Conservation (phyloP, 225 moss, liverwort and hornwort genomes). For the Physcomitrium patens region DNA sequence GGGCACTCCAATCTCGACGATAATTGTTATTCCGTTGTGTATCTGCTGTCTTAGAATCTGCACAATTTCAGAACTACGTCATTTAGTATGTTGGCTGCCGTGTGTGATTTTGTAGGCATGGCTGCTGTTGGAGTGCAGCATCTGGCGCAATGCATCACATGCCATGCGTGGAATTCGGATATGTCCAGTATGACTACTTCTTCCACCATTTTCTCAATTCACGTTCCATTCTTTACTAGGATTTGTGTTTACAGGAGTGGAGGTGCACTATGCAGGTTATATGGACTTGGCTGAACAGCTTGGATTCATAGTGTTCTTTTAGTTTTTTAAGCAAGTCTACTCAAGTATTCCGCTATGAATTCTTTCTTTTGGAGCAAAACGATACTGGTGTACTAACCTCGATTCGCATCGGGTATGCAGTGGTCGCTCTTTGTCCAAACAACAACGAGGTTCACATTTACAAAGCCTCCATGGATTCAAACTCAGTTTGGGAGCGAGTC, state of each 20-base stretch:
- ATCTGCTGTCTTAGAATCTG: not conserved
- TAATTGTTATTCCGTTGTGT: not conserved
- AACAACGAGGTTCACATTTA: slow-evolving; percentile 95
- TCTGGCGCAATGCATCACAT: slow-evolving; percentile 87
- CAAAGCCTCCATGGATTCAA: slow-evolving; percentile 71
- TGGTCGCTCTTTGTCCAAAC: slow-evolving; percentile 94
- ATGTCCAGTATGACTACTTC: slow-evolving; percentile 63
- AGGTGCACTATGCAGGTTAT: slow-evolving; percentile 7
- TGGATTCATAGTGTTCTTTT: not conserved
- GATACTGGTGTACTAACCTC: slow-evolving; percentile 10
- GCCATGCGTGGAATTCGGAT: slow-evolving; percentile 98
- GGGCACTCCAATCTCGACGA: not conserved
- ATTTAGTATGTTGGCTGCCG: slow-evolving; percentile 6
- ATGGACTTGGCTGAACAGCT: slow-evolving; percentile 9
- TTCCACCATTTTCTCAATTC: not conserved
- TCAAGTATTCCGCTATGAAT: slow-evolving; percentile 16
- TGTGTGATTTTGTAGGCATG: slow-evolving; percentile 58
- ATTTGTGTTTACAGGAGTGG: slow-evolving; percentile 11
- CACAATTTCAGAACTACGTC: not conserved
- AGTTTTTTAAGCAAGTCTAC: not conserved
- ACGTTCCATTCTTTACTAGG: slow-evolving; percentile 1
- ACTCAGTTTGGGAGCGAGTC: slow-evolving; percentile 78
- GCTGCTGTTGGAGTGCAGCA: slow-evolving; percentile 95
- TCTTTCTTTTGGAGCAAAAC: not conserved
- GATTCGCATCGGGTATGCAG: slow-evolving; percentile 45